phyloP scores from a whole-genome alignment of 2,329 filamentous ascomycete species.

The Trichoderma gracile region DNA sequence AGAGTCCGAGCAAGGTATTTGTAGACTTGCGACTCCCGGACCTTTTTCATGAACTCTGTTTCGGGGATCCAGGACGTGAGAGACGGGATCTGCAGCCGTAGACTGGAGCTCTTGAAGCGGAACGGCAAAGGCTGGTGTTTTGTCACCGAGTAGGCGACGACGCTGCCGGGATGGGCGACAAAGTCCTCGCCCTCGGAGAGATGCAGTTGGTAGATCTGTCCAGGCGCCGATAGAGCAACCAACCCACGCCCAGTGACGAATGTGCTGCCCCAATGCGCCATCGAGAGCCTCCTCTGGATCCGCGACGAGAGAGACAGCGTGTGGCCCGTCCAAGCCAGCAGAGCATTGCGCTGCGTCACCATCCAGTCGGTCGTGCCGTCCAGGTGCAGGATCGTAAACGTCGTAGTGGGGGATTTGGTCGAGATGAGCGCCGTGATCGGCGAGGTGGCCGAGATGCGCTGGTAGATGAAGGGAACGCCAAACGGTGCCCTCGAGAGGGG shows the following conservation, averaged over 20 bases:
- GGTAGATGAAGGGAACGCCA: slow-evolving; percentile 93
- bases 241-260: slow-evolving; percentile 85
- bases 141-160: slow-evolving; percentile 84
- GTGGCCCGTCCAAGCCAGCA: slow-evolving; percentile 96
- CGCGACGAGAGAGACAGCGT: slow-evolving; percentile 74
- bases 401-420: slow-evolving; percentile 81
- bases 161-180: slow-evolving; percentile 84
- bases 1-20: slow-evolving; percentile 64
- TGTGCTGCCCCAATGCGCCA: slow-evolving; percentile 91
- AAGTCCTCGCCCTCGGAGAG: slow-evolving; percentile 84
- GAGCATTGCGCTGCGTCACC: slow-evolving; percentile 78
- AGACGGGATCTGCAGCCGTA: slow-evolving; percentile 78
- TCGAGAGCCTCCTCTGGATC: slow-evolving; percentile 70
- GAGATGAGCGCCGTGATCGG: slow-evolving; percentile 87
- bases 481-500: slow-evolving; percentile 77
- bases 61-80: slow-evolving; percentile 65
- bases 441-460: slow-evolving; percentile 81
- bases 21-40: slow-evolving; percentile 73
- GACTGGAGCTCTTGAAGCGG: slow-evolving; percentile 74
- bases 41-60: slow-evolving; percentile 69
- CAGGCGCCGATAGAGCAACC: slow-evolving; percentile 78
- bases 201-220: slow-evolving; percentile 84
- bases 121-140: slow-evolving; percentile 77
- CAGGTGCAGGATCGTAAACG: slow-evolving; percentile 83
- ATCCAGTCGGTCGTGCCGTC: slow-evolving; percentile 97